Percentiles rank a stretch among this genome's conserved stretches.
Evolutionary conservation across 2,329 filamentous ascomycete genomes (phyloP).

Genomic region (Myriosclerotinia curreyana): DNA sequence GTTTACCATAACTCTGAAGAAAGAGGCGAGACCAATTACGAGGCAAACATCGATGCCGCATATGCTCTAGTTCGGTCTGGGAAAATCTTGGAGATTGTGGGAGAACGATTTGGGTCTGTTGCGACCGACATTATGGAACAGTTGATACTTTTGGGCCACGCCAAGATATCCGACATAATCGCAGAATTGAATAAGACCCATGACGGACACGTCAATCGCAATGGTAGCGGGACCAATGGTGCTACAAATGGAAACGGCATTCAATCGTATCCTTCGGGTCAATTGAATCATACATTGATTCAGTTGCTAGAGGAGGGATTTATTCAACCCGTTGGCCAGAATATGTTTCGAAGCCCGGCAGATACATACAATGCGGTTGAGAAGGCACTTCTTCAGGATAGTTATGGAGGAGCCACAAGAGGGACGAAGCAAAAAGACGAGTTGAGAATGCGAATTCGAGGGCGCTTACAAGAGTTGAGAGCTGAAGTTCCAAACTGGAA

Average conservation of each 20-base stretch:
- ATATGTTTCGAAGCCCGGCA: constrained; percentile 57
- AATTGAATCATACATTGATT: constrained; percentile 45
- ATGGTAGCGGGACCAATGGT: constrained; percentile 34
- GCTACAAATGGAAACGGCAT: constrained; percentile 22
- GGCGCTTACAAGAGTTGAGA: constrained; percentile 52
- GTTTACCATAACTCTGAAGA: constrained; percentile 62
- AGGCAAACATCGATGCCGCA: constrained; percentile 74
- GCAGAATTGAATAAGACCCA: constrained; percentile 52
- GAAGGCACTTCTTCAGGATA: constrained; percentile 55
- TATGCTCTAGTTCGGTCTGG: constrained; percentile 80
- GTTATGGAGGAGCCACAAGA: constrained; percentile 53
- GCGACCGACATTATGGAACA: constrained; percentile 73
- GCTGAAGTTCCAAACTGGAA: constrained; percentile 41
- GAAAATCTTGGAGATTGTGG: constrained; percentile 74
- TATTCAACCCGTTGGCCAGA: constrained; percentile 59
- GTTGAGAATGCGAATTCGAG: constrained; percentile 54
- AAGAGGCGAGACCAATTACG: constrained; percentile 68
- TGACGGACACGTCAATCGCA: constrained; percentile 36
- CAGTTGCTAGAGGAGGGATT: constrained; percentile 61
- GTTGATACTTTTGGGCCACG: constrained; percentile 74
- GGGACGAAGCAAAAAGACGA: constrained; percentile 66
- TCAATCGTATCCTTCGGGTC: constrained; percentile 37
- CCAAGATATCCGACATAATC: constrained; percentile 66
- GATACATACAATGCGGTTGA: constrained; percentile 63
- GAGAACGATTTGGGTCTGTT: constrained; percentile 69